Evolutionary conservation across 2,329 filamentous ascomycete genomes (phyloP).

Genomic region (Ophiostoma australiae): DNA sequence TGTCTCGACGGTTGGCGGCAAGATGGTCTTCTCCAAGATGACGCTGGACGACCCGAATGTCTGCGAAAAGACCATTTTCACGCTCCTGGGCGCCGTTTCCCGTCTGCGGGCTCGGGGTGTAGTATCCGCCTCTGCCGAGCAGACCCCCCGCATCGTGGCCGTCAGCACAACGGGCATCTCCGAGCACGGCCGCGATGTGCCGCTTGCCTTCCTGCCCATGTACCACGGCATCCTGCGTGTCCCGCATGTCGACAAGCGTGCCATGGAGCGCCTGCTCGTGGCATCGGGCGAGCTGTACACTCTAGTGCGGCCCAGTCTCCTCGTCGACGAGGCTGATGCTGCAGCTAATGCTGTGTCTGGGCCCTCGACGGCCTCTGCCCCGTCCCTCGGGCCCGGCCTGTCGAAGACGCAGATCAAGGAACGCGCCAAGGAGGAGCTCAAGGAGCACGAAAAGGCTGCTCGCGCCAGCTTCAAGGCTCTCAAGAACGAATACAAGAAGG

Average conservation of each 20-base stretch:
- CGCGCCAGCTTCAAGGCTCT: slow-evolving; percentile 33
- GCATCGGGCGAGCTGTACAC: background rate
- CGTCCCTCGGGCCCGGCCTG: background rate
- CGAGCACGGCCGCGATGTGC: slow-evolving; percentile 38
- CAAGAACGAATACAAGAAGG: slow-evolving; percentile 21
- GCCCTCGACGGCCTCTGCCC: background rate
- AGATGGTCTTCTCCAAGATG: slow-evolving; percentile 34
- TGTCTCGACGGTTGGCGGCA: slow-evolving; percentile 46
- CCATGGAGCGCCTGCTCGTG: slow-evolving; percentile 40
- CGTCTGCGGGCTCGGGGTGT: background rate
- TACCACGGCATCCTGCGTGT: slow-evolving; percentile 38
- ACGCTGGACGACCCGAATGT: slow-evolving; percentile 44
- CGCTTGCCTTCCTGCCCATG: slow-evolving; percentile 38
- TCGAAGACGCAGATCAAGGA: background rate
- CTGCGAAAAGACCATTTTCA: slow-evolving; percentile 42
- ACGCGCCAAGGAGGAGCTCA: background rate
- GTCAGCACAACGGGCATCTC: slow-evolving; percentile 44
- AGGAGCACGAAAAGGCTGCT: slow-evolving; percentile 17
- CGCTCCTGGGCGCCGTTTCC: slow-evolving; percentile 36
- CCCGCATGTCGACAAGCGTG: slow-evolving; percentile 43
- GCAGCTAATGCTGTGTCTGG: background rate
- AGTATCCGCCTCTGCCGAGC: background rate
- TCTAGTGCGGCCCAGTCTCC: background rate
- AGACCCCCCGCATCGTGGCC: slow-evolving; percentile 32
- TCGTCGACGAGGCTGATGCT: background rate